Base-by-base conservation (phyloP, 148 eudicot genomes). In the Rhododendron griersonianum region DNA sequence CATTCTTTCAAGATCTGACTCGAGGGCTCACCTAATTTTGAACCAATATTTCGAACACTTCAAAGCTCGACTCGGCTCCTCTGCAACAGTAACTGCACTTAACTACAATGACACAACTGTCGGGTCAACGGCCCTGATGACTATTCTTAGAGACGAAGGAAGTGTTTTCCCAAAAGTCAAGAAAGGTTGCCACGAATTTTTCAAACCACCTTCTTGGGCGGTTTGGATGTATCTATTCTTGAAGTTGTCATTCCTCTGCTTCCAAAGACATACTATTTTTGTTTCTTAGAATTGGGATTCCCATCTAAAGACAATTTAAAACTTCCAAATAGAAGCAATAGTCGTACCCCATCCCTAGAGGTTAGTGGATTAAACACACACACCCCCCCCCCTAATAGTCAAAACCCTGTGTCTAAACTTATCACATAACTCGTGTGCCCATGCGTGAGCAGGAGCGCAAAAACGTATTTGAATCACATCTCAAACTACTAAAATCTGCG, bases 231-330 rank as follows among this genome's bases (percentile, higher is more conserved):
- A n/a, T 79, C 19, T 25, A 11, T 79, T 50, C 63, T 80, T 50
- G 82, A 51, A 80, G 37, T 80, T 79, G 30, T 79, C 82, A 11
- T 79, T 79, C 61, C 59, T 69, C 37, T 79, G 37, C 82, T 79
- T 79, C 82, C 59, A 25, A 79, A 28, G 50, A 74, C 45, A 35
- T 47, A 13, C 61, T 14, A 80, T 11, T 44, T 44, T 80, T 23
- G 53, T 50, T 25, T 11, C 51, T 28, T 6, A 79, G 59, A n/a
- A n/a, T 11, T 47, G 81, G 11, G 21, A 48, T 47, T 79, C 59
- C 51, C 33, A 78, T 44, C 7, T n/a, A 2, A 77, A 77, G 6
- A 8, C 7, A 2, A 35, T 2, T 3, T 8, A 23, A 16, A 78
- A 44, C 7, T 76, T 19, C 11, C 23, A 50, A 35, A 39, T 1